Conservation (phyloP, 202 grass and related monocot genomes). For the Panicum virgatum region DNA sequence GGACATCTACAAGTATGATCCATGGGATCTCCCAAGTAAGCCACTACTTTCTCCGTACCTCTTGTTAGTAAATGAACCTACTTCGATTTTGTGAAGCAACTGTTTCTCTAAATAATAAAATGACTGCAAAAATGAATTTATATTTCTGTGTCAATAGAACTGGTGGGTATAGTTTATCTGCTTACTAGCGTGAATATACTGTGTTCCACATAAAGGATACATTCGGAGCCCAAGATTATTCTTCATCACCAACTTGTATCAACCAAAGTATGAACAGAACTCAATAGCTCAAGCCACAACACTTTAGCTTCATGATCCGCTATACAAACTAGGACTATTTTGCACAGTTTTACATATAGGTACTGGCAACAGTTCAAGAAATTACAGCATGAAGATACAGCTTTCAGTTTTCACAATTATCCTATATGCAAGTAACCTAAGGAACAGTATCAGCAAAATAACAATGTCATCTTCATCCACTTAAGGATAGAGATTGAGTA, state of each 20-base stretch:
- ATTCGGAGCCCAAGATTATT: background rate
- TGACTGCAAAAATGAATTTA: slow-evolving; percentile 11
- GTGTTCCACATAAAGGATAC: background rate
- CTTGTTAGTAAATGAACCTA: slow-evolving; percentile 18
- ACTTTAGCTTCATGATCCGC: background rate
- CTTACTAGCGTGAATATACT: background rate
- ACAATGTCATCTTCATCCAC: background rate
- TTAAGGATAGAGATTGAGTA: background rate
- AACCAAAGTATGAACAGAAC: background rate
- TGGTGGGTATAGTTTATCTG: background rate
- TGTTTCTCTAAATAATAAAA: slow-evolving; percentile 3
- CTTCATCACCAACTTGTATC: background rate
- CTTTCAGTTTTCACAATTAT: slow-evolving; percentile 23
- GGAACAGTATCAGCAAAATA: background rate
- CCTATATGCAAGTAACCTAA: background rate
- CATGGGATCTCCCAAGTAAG: slow-evolving; percentile 67
- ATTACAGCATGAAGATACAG: slow-evolving; percentile 7
- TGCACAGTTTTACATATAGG: background rate
- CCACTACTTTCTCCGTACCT: slow-evolving; percentile 6
- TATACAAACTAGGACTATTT: background rate
- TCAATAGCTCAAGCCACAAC: background rate
- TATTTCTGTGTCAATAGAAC: background rate
- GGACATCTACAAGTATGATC: slow-evolving; percentile 63
- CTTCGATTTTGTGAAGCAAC: slow-evolving; percentile 12
- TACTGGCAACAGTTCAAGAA: background rate